These are phyloP conservation scores for Stephanodiscus triporus DNA, from an alignment of 108 stramenopile genomes.

Conservation along the genomic window DNA sequence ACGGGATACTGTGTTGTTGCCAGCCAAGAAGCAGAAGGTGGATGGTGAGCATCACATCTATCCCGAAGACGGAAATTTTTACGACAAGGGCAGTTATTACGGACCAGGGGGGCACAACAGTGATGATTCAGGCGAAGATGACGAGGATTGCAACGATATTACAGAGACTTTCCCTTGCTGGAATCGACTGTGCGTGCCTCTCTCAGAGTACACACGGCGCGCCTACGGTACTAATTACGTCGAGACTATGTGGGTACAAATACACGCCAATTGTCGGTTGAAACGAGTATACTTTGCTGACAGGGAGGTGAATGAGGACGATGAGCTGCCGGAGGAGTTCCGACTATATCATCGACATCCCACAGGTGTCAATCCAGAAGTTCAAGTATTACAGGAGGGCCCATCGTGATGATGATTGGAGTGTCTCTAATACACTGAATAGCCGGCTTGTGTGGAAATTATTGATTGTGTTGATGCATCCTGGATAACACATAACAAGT, in stretches of 20 bases:
- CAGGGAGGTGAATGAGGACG: conserved; percentile 21
- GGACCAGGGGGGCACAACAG: conserved; percentile 4
- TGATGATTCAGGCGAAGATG: neutral
- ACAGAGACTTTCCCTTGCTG: conserved; percentile 21
- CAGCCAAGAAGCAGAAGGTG: conserved; percentile 5
- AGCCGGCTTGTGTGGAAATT: too few species aligned
- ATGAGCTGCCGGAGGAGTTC: conserved; percentile 20
- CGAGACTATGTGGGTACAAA: conserved; percentile 15
- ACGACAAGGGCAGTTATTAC: neutral
- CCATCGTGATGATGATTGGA: neutral
- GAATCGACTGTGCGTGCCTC: conserved; percentile 24
- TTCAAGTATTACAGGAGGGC: neutral
- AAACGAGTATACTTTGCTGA: conserved; percentile 36
- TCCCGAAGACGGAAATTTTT: neutral
- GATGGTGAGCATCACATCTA: neutral
- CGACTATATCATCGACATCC: conserved; percentile 6
- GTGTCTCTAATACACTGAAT: too few species aligned
- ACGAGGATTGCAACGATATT: conserved; percentile 1
- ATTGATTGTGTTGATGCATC: too few species aligned
- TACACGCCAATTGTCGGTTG: conserved; percentile 17
- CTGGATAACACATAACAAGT: too few species aligned
- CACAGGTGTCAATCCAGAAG: too few species aligned
- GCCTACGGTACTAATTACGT: conserved; percentile 21
- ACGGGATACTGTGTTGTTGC: conserved; percentile 20
- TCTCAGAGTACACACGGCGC: conserved; percentile 9